Conservation (phyloP, 805 yeast genomes). For the Kazachstania kunashirensis region DNA sequence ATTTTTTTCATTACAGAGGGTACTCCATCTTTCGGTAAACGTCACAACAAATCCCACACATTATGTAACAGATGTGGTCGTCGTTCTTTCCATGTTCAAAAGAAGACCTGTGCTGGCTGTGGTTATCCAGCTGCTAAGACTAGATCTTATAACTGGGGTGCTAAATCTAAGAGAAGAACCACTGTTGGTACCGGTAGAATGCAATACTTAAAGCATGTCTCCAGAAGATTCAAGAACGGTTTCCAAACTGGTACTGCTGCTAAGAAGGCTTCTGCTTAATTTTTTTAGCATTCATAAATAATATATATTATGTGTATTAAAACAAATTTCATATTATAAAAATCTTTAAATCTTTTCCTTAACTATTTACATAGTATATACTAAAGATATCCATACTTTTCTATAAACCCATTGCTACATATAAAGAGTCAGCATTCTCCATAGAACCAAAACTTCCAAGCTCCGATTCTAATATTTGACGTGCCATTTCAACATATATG, state of each 20-base stretch:
- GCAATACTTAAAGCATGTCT: slow-evolving; percentile 93
- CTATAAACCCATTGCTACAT: slow-evolving; percentile 48
- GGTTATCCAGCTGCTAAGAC: slow-evolving; percentile 99
- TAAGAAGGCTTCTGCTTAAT: slow-evolving; percentile 54
- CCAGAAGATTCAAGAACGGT: slow-evolving; percentile 98
- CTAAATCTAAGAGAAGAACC: slow-evolving; percentile 98
- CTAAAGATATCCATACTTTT: slow-evolving; percentile 3
- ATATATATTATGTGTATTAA: not conserved
- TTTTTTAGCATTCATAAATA: not conserved
- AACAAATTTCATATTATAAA: not conserved
- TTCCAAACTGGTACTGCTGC: slow-evolving; percentile 79
- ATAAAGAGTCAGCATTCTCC: slow-evolving; percentile 72
- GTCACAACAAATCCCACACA: slow-evolving; percentile 99
- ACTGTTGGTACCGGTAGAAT: slow-evolving; percentile 99
- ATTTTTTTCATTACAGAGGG: slow-evolving; percentile 53
- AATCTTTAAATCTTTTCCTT: no score
- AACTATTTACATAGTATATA: no score
- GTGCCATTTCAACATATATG: slow-evolving; percentile 46
- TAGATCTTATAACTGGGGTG: slow-evolving; percentile 99
- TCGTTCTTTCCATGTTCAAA: slow-evolving; percentile 98
- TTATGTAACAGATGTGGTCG: slow-evolving; percentile 98
- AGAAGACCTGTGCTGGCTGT: slow-evolving; percentile 97
- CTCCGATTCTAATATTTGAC: slow-evolving; percentile 49
- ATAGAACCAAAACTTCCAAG: slow-evolving; percentile 46
- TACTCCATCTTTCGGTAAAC: slow-evolving; percentile 99